Conservation (phyloP, 257 asterid species). For the Anisodus tanguticus region DNA sequence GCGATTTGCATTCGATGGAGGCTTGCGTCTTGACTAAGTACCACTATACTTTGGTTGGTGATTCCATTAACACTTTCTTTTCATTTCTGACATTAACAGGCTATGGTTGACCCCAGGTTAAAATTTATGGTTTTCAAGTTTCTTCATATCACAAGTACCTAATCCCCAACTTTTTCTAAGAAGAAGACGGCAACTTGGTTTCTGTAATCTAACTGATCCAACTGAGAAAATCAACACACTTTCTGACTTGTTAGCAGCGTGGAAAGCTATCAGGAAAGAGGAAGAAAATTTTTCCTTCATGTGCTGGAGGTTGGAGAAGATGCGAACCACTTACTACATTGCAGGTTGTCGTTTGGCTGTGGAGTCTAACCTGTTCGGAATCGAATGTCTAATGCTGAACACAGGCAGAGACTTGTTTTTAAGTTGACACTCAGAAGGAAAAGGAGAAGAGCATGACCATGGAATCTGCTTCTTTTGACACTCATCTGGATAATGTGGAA, state of each 20-base stretch:
- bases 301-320: background rate
- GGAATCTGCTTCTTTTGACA: background rate
- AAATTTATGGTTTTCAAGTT: no score
- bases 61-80: background rate
- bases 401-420: background rate
- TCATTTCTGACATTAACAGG: background rate
- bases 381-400: background rate
- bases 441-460: background rate
- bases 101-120: background rate
- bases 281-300: background rate
- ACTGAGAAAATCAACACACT: background rate
- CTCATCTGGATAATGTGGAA: background rate
- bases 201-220: background rate
- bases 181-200: no score
- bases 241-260: background rate
- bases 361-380: background rate
- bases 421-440: background rate
- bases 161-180: no score
- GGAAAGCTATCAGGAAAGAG: background rate
- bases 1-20: background rate
- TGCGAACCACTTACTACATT: background rate
- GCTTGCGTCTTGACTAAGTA: background rate
- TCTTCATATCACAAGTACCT: no score
- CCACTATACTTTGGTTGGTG: background rate
- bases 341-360: background rate